Percentiles rank a stretch among this genome's conserved stretches.
phyloP scores from a whole-genome alignment of 2,329 filamentous ascomycete species.

The Stemphylium vesicarium region DNA sequence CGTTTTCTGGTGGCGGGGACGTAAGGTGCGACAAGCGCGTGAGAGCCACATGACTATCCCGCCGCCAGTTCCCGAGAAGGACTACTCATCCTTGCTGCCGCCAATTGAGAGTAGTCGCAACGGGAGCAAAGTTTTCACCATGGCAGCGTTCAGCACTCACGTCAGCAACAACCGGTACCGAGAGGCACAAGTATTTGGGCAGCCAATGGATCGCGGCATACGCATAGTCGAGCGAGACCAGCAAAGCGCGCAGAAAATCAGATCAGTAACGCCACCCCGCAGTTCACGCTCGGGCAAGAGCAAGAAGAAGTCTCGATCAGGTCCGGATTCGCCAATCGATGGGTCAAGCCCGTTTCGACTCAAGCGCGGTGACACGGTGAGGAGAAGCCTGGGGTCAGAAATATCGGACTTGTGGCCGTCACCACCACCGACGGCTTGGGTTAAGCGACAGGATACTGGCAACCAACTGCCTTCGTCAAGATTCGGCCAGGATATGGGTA shows the following conservation, averaged over 20 bases:
- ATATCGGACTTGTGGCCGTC: conserved; percentile 26
- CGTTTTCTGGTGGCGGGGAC: conserved; percentile 27
- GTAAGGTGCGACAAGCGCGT: conserved; percentile 8
- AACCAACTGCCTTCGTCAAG: conserved; percentile 3
- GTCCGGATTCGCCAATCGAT: conserved; percentile 38
- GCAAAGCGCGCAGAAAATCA: conserved; percentile 1
- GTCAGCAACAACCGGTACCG: conserved; percentile 3
- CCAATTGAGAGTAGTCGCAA: conserved; percentile 15
- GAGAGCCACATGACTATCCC: background rate
- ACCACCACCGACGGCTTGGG: conserved; percentile 21
- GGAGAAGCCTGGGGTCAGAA: conserved; percentile 24
- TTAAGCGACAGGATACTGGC: conserved; percentile 8
- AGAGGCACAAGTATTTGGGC: conserved; percentile 6
- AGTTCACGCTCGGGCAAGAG: conserved; percentile 1
- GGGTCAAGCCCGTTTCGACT: conserved; percentile 36
- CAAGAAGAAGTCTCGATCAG: background rate
- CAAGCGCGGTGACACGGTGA: conserved; percentile 35
- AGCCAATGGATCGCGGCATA: background rate
- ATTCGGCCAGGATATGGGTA: conserved; percentile 6
- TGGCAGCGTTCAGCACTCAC: conserved; percentile 28
- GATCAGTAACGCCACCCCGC: background rate
- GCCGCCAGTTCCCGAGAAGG: conserved; percentile 23
- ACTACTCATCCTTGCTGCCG: conserved; percentile 10
- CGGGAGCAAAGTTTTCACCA: conserved; percentile 27
- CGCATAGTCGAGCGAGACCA: background rate